Conservation (phyloP, 306 rosid genomes). For the Dryas octopetala region DNA sequence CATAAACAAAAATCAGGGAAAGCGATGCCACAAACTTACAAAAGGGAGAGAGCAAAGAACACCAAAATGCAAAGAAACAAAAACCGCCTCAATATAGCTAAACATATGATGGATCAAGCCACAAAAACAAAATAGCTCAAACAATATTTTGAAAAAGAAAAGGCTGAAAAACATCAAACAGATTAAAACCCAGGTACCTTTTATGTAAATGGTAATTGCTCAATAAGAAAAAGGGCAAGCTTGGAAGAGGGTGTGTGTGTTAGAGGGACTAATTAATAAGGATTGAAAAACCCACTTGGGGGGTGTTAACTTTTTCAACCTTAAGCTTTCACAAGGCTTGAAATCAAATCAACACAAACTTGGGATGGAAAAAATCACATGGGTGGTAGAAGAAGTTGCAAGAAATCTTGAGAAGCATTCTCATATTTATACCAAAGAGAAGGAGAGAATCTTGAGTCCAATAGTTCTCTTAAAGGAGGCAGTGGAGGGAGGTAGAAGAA, state of each 20-base stretch:
- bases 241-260: slow-evolving; percentile 13
- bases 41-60: slow-evolving; percentile 8
- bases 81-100: slow-evolving; percentile 23
- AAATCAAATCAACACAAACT: slow-evolving; percentile 28
- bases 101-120: slow-evolving; percentile 38
- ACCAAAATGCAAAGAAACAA: neutral
- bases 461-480: neutral
- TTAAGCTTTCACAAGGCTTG: slow-evolving; percentile 17
- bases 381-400: slow-evolving; percentile 36
- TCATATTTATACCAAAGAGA: slow-evolving; percentile 55
- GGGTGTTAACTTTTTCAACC: slow-evolving; percentile 19
- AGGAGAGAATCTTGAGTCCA: slow-evolving; percentile 22
- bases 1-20: slow-evolving; percentile 7
- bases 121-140: slow-evolving; percentile 25
- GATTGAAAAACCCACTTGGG: slow-evolving; percentile 2
- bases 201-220: slow-evolving; percentile 16
- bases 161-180: slow-evolving; percentile 9
- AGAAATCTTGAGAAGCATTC: slow-evolving; percentile 36
- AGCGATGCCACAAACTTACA: slow-evolving; percentile 12
- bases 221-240: slow-evolving; percentile 19
- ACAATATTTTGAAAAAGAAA: slow-evolving; percentile 15
- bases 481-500: neutral
- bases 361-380: slow-evolving; percentile 33
- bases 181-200: slow-evolving; percentile 37
- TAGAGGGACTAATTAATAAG: neutral